phyloP scores from a whole-genome alignment of 1,139 yeast species.

The Arxiozyma slooffiae region DNA sequence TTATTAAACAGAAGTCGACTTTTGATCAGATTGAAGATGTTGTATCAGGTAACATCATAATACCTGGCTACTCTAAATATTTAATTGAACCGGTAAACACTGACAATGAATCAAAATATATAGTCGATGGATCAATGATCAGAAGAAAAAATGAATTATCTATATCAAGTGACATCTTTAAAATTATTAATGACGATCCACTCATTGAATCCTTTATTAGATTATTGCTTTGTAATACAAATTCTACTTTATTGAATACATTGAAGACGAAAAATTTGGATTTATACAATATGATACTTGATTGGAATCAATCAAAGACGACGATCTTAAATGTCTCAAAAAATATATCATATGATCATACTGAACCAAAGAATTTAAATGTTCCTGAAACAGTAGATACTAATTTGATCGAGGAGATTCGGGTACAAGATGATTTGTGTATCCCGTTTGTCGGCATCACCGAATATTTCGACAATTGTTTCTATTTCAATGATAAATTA shows the following conservation, averaged over 20 bases:
- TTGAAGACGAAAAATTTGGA: constrained; percentile 55
- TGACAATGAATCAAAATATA: constrained; percentile 34
- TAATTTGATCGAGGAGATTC: not conserved
- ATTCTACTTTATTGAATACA: not conserved
- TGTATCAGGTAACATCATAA: not conserved
- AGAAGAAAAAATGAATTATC: not conserved
- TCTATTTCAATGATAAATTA: constrained; percentile 13
- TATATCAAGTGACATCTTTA: not conserved
- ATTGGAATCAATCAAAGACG: constrained; percentile 14
- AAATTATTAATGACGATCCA: not conserved
- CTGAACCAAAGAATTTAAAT: too few relatives aligned
- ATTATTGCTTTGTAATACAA: constrained; percentile 3
- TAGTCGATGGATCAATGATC: constrained; percentile 46
- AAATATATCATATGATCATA: too few relatives aligned
- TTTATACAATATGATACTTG: constrained; percentile 29
- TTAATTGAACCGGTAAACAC: constrained; percentile 28
- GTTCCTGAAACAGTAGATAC: not conserved
- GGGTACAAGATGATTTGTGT: constrained; percentile 26
- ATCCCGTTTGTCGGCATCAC: constrained; percentile 26
- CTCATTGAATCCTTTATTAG: constrained; percentile 46
- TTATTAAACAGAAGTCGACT: constrained; percentile 2
- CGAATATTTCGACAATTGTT: constrained; percentile 11
- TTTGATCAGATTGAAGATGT: constrained; percentile 6
- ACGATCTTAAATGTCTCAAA: too few relatives aligned
- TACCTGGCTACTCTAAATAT: constrained; percentile 7